Percentiles rank a stretch among this genome's conserved stretches.
Evolutionary conservation across 345 rosid genomes (phyloP).

Genomic region (thale cress (Arabidopsis thaliana)): TAIR10.1 NC_003071.7:11375001-11375500

Average conservation of each 20-base stretch:
- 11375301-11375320: background rate
- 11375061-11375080: too few relatives aligned
- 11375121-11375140: too few relatives aligned
- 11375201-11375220: background rate
- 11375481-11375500: too few relatives aligned
- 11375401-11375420: too few relatives aligned
- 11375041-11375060: too few relatives aligned
- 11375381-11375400: too few relatives aligned
- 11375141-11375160: background rate
- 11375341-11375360: background rate
- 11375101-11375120: background rate
- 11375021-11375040: too few relatives aligned
- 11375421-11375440: background rate
- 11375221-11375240: background rate
- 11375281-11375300: too few relatives aligned
- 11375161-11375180: too few relatives aligned
- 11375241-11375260: background rate
- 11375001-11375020: too few relatives aligned
- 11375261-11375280: background rate
- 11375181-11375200: background rate
- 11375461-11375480: too few relatives aligned
- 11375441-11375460: too few relatives aligned
- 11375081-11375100: background rate
- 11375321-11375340: background rate
- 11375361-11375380: background rate